phyloP scores from a whole-genome alignment of 2,329 filamentous ascomycete genomes.

The Phaeosphaeriaceae sp. region DNA sequence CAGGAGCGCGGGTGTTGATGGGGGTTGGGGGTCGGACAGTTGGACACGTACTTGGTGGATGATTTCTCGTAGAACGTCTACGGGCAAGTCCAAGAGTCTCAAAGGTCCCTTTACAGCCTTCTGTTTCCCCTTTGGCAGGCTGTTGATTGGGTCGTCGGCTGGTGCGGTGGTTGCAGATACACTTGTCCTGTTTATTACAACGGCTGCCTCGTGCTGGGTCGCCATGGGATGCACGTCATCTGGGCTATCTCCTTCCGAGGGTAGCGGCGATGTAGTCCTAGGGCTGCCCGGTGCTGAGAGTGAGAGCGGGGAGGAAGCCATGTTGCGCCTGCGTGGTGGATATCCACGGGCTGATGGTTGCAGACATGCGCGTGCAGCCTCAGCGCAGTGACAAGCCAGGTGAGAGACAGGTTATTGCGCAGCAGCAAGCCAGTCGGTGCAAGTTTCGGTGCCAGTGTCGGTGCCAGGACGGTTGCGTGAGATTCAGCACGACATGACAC shows the following conservation, averaged over 20 bases:
- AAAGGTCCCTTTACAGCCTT: conserved; percentile 62
- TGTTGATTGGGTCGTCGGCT: conserved; percentile 42
- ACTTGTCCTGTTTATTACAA: conserved; percentile 17
- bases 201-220: conserved; percentile 17
- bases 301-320: conserved; percentile 43
- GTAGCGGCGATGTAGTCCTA: conserved; percentile 36
- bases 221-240: conserved; percentile 29
- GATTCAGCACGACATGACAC: conserved; percentile 14
- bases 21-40: background rate
- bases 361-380: too few species aligned
- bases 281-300: conserved; percentile 34
- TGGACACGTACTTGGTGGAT: conserved; percentile 70
- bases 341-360: conserved; percentile 31
- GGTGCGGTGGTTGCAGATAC: conserved; percentile 8
- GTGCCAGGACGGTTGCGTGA: conserved; percentile 25
- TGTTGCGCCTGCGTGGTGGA: conserved; percentile 31
- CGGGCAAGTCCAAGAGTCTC: conserved; percentile 73
- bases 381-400: conserved; percentile 20
- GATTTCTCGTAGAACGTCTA: conserved; percentile 79
- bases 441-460: conserved; percentile 24
- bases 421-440: conserved; percentile 12
- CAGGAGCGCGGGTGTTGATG: background rate
- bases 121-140: conserved; percentile 58
- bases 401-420: conserved; percentile 31
- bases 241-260: conserved; percentile 31